Conservation (phyloP, 805 yeast species). For the Saturnispora hagleri region DNA sequence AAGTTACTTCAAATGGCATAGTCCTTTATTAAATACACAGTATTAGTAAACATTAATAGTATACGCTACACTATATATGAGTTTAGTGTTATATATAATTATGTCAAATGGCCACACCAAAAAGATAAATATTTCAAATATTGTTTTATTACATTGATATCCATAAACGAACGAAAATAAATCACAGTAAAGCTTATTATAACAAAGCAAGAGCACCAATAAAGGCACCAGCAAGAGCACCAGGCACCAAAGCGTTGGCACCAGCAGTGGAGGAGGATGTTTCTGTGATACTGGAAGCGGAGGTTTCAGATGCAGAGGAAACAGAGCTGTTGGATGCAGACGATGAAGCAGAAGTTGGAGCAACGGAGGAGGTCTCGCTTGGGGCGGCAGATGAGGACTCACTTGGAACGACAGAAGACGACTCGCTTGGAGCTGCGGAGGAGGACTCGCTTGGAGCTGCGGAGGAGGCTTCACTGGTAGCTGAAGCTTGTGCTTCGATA, state of each 20-base stretch:
- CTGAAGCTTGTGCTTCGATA: conserved; percentile 8
- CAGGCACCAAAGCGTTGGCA: conserved; percentile 13
- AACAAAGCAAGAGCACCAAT: conserved; percentile 19
- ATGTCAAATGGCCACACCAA: not conserved
- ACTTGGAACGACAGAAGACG: conserved; percentile 6
- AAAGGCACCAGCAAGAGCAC: conserved; percentile 15
- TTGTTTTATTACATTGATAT: not conserved
- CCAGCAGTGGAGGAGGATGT: conserved; percentile 12
- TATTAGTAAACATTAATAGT: not conserved
- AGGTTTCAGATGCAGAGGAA: conserved; percentile 5
- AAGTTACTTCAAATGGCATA: not conserved
- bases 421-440: conserved; percentile 9
- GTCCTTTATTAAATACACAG: not conserved
- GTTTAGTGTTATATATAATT: not conserved
- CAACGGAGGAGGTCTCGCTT: conserved; percentile 4
- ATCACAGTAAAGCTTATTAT: conserved; percentile 12
- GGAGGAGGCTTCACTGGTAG: conserved; percentile 5
- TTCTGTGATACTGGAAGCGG: conserved; percentile 6
- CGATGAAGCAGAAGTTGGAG: conserved; percentile 4
- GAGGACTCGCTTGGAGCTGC: conserved; percentile 11
- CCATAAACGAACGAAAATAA: not conserved
- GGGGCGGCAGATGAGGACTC: conserved; percentile 5
- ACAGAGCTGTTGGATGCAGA: conserved; percentile 3
- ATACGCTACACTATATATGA: not conserved
- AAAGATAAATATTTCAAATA: not conserved